Evolutionary conservation across 805 yeast species (phyloP), one percentile per base, ranked within the genome.

Genomic region (Yamadazyma kitorensis): DNA sequence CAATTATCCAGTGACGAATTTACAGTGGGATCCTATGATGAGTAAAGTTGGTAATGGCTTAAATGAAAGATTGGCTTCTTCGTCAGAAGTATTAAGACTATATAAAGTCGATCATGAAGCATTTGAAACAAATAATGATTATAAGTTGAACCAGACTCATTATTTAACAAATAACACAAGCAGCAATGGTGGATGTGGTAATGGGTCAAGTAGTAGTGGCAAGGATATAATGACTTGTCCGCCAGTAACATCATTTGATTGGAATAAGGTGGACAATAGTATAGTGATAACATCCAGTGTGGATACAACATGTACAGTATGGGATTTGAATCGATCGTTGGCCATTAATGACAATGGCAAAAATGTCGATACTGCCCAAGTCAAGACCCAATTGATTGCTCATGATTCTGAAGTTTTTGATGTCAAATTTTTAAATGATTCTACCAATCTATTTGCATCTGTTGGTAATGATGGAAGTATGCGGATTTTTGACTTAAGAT

Each of bases 401-500:
- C 98, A 93, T 59, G 98, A 93, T 55, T 78, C 82, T 44, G 97
- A 88, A 57, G 98, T 93, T 4, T 86, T 78, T 55, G 98, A 93
- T 55, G 98, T 89, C 19, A 76, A 84, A 43, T 93, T 88, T 55
- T 63, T 89, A 31, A 77, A 82, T 31, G 80, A 80, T 12, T 76
- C 85, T 22, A 77, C 82, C 28, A 74, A 83, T 51, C 72, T 89
- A 17, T 93, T 93, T 60, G 86, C 95, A 30, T 82, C 93, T 35
- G 95, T 91, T 35, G 95, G 97, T 2, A 89, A 88, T 34, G 98
- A 93, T 60, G 98, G 98, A 0, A 82, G 94, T 12, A 86, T 89
- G 54, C 70, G 98, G 27, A 84, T 93, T 6, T 93, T 93, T 58
- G 98, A 93, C 53, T 68, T 93, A 40, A 64, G 98, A 37, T 72